Evolutionary conservation across 2,329 filamentous ascomycete genomes (phyloP), one percentile per base, ranked within the genome.

Genomic region (Xylariaceae sp.): DNA sequence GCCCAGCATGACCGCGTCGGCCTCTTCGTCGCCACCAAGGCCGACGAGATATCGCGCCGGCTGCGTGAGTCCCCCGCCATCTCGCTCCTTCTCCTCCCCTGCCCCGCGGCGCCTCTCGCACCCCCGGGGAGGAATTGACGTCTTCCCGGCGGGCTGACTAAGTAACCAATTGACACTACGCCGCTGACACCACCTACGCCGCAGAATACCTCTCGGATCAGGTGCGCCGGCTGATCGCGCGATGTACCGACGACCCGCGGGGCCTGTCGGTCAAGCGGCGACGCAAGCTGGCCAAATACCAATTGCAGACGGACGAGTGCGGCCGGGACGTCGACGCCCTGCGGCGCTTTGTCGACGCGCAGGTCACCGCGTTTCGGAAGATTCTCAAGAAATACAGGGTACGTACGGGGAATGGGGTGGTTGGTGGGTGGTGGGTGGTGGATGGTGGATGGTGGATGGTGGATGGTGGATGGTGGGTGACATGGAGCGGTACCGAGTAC

Each of bases 341-440:
- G 5, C 16, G 15, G 18, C 27, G 84, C 26, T 93, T 90, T 48
- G 74, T 80, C 42, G 70, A 73, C 38, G 81, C 82, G 2, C 86
- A 93, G 53, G 68, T 79, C 8, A 74, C 80, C 4, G 86, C 82
- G 4, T 89, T 93, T 49, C 74, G 76, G 35, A 93, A 93, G 60
- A 80, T 93, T 23, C 64, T 89, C 21, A 92, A 90, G 56, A 93
- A 93, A 55, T 90, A 92, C 60, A 73, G 69, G 65, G 74, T 75
- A 60, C n/a, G 61, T 24, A 32, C n/a, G 12, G 24, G 8, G 21
- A n/a, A n/a, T n/a, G n/a, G n/a, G n/a, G n/a, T n/a, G n/a, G n/a
- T n/a, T n/a, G n/a, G n/a, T n/a, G n/a, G n/a, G n/a, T n/a, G n/a
- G n/a, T n/a, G n/a, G n/a, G n/a, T n/a, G n/a, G n/a, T n/a, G n/a